These are phyloP conservation scores for Penicillium sp. DNA, from an alignment of 2,329 filamentous ascomycete genomes.

Conservation along the genomic window DNA sequence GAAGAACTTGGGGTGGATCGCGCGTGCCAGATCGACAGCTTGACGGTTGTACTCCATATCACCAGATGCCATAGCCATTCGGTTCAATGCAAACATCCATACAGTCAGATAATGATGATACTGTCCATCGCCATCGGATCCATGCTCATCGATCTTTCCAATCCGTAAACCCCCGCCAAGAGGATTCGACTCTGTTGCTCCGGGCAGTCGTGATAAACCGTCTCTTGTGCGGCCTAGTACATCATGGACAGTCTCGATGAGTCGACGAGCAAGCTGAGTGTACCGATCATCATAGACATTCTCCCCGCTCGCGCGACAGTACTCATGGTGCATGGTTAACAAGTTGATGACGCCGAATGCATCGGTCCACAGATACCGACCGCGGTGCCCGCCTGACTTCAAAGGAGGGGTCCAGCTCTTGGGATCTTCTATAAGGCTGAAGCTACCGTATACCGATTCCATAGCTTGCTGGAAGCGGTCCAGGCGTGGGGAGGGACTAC, in stretches of 20 bases:
- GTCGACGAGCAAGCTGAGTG: constrained; percentile 49
- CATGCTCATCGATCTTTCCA: constrained; percentile 53
- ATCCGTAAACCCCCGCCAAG: constrained; percentile 58
- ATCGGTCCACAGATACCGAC: constrained; percentile 62
- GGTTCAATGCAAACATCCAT: constrained; percentile 64
- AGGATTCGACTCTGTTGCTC: constrained; percentile 53
- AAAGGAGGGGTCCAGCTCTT: constrained; percentile 51
- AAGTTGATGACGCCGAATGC: constrained; percentile 62
- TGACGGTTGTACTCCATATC: constrained; percentile 51
- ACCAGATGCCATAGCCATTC: constrained; percentile 50
- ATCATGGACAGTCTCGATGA: constrained; percentile 54
- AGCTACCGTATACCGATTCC: constrained; percentile 42
- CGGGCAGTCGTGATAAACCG: constrained; percentile 47
- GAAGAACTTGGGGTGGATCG: constrained; percentile 56
- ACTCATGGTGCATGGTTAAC: constrained; percentile 53
- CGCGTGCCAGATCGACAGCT: constrained; percentile 53
- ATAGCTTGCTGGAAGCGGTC: constrained; percentile 38
- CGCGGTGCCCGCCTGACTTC: constrained; percentile 55
- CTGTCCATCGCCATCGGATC: constrained; percentile 58
- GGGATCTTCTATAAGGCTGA: constrained; percentile 32
- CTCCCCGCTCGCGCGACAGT: constrained; percentile 10
- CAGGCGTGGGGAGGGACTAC: constrained; percentile 25
- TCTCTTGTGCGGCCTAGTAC: constrained; percentile 55
- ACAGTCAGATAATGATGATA: constrained; percentile 63
- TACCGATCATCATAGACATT: constrained; percentile 40